These are phyloP conservation scores for Zygosaccharomyces kombuchaensis DNA, from an alignment of 805 yeast genomes.

Conservation along the genomic window DNA sequence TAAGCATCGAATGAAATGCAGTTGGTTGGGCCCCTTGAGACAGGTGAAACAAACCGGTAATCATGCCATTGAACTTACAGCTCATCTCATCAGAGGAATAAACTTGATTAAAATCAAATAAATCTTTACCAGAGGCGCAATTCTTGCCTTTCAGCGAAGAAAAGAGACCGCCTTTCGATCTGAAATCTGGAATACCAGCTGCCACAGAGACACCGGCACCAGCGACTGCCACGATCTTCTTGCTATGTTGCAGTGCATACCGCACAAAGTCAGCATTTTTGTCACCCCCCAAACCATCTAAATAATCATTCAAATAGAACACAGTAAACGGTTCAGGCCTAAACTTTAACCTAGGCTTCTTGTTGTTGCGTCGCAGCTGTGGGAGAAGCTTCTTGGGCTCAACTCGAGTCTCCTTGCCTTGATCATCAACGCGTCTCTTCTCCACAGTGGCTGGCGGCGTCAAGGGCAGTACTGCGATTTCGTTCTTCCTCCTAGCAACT, in stretches of 20 bases:
- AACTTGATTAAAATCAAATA: constrained; percentile 70
- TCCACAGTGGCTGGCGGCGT: constrained; percentile 27
- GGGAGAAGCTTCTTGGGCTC: constrained; percentile 23
- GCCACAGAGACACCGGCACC: constrained; percentile 93
- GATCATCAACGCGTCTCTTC: constrained; percentile 8
- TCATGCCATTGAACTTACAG: constrained; percentile 66
- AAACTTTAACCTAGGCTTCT: constrained; percentile 45
- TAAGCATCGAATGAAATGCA: constrained; percentile 63
- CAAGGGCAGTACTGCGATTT: constrained; percentile 11
- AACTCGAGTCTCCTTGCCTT: not conserved
- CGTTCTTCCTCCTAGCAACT: not conserved
- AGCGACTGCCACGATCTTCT: constrained; percentile 58
- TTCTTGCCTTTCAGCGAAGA: constrained; percentile 45
- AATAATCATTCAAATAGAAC: constrained; percentile 34
- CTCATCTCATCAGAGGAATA: constrained; percentile 61
- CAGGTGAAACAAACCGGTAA: constrained; percentile 54
- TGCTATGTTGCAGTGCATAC: constrained; percentile 51
- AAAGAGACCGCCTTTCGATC: constrained; percentile 77
- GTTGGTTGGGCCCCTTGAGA: constrained; percentile 62
- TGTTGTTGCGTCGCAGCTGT: constrained; percentile 16
- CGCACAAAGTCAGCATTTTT: constrained; percentile 44
- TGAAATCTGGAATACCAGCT: constrained; percentile 85
- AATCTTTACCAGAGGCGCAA: constrained; percentile 51
- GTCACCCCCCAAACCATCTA: constrained; percentile 13
- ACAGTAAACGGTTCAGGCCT: constrained; percentile 47